Evolutionary conservation across 495 filamentous ascomycete genomes (phyloP), one percentile per base, ranked within the genome.

Genomic region (Neurospora sp.): DNA sequence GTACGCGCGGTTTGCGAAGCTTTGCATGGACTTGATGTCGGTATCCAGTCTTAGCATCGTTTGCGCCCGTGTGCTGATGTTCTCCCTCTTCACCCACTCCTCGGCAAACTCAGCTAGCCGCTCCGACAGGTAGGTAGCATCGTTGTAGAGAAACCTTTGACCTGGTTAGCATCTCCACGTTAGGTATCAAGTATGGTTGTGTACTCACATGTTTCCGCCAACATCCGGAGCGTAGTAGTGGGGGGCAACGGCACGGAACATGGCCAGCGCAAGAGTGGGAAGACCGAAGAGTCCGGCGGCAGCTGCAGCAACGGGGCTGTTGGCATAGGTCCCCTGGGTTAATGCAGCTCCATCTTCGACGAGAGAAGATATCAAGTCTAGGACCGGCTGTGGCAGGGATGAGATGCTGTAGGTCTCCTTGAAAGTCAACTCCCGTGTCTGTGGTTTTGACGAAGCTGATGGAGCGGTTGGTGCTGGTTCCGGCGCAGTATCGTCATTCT

Each of bases 401-500:
- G 95, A 97, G 38, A 96, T 90, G 71, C 90, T 94, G 81, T 97
- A 98, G 3, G 85, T 90, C 81, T 99, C 96, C 76, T 86, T 93
- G 70, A 99, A 82, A 0, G 91, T 95, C 71, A 98, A 80, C 75
- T 87, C 84, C 18, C 81, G 81, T 1, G 82, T 83, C 42, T 81
- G 73, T 20, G 74, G 72, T 59, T 74, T 38, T 35, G 76, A 62
- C 70, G 71, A 41, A 10, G 78, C n/a, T 23, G 72, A 27, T 38
- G 76, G 74, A 12, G 77, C 54, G n/a, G 80, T 75, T 69, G 48
- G 27, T 20, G 73, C n/a, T 39, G 38, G 39, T 39, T 77, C 46
- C 16, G 39, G 44, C 23, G n/a, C 54, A 37, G 31, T 20, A 11
- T 75, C 78, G 31, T 72, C 73, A 20, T 66, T 48, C 69, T 74